Evolutionary conservation across 257 asterid species (phyloP).

Genomic region (Rehmannia glutinosa): DNA sequence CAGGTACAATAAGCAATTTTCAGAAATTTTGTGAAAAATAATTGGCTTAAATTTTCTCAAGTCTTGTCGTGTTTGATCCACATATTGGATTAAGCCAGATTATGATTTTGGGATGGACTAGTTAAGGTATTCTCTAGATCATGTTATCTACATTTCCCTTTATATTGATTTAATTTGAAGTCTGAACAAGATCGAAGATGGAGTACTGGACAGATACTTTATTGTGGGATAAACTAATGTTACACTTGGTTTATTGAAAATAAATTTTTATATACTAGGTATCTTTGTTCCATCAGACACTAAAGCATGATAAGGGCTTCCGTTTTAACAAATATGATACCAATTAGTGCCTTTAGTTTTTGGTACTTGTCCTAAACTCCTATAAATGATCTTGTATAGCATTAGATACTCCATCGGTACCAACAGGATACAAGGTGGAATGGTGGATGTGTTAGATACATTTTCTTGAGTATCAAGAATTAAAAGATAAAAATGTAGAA

Average conservation of each 20-base stretch:
- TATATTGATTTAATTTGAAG: background rate
- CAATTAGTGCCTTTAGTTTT: background rate
- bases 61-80: background rate
- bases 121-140: background rate
- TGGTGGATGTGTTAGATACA: too few relatives aligned
- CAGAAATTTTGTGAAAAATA: background rate
- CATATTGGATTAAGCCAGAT: background rate
- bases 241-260: background rate
- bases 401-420: background rate
- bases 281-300: background rate
- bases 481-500: too few relatives aligned
- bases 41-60: background rate
- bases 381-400: background rate
- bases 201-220: background rate
- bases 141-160: background rate
- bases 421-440: background rate
- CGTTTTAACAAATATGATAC: background rate
- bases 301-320: background rate
- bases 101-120: background rate
- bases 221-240: background rate
- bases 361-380: background rate
- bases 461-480: too few relatives aligned
- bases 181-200: background rate
- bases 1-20: background rate
- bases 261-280: background rate